Conservation (phyloP, 2,329 filamentous ascomycete genomes). For the Grosmannia clavigera region DNA sequence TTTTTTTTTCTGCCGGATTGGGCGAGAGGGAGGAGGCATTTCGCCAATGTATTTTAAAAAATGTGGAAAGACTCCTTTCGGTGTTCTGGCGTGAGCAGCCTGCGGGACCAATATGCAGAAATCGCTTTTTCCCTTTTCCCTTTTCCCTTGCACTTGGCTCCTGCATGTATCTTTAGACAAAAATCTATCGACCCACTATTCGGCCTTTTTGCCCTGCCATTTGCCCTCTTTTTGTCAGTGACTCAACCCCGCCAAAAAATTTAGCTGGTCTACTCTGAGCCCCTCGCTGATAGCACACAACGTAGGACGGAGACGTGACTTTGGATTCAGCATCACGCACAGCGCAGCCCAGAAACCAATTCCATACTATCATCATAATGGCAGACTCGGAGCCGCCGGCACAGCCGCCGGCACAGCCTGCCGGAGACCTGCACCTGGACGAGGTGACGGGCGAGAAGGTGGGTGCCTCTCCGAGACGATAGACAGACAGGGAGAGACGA, state of each 20-base stretch:
- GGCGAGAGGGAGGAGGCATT: background rate
- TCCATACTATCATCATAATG: slow-evolving; percentile 5
- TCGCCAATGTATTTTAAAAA: background rate
- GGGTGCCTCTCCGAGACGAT: background rate
- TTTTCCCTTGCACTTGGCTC: background rate
- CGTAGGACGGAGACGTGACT: background rate
- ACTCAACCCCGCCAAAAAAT: slow-evolving; percentile 3
- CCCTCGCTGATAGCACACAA: background rate
- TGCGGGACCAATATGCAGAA: background rate
- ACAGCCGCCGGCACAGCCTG: slow-evolving; percentile 1
- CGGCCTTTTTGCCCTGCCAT: background rate
- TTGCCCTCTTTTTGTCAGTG: background rate
- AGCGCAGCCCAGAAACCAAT: background rate
- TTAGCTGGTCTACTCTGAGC: background rate
- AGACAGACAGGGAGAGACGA: background rate
- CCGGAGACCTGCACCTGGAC: slow-evolving; percentile 62
- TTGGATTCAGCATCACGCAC: background rate
- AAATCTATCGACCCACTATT: background rate
- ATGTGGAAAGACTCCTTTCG: background rate
- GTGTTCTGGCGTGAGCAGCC: background rate
- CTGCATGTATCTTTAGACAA: background rate
- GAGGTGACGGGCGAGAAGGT: slow-evolving; percentile 73
- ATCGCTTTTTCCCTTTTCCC: background rate
- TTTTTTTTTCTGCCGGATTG: background rate
- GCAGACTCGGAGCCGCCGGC: slow-evolving; percentile 8